Base-by-base conservation (phyloP, 2,329 filamentous ascomycete genomes). In the Calonectria hongkongensis region DNA sequence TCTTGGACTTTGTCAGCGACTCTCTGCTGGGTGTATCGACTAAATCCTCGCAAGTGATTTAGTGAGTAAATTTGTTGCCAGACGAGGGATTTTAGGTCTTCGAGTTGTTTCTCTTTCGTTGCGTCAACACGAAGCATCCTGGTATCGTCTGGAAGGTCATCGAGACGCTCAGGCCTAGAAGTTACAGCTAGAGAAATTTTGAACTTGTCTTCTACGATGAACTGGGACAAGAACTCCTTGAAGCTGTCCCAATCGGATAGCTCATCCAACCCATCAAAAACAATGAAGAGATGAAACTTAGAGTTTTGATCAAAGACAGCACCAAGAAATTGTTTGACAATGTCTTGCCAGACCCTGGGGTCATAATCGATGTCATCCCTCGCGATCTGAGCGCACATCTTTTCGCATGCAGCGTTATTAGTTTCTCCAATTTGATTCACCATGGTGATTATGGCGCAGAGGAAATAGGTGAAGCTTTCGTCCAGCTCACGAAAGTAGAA, bases 401-500 rank as follows among this genome's bases (percentile, higher is more conserved):
- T 65, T 62, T 84, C 81, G 16, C 83, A 83, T 0, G 83, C 76
- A 0, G 72, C 70, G 0, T 72, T 73, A 54, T 81, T 82, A 7
- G 79, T 74, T 21, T 82, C 82, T 0, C 79, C 81, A 2, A 84
- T 75, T 8, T 83, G 83, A 4, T 81, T 77, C 3, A 81, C 75
- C 13, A 81, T 66, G 0, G 77, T 81, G 4, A 79, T 72, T 1
- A 85, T 36, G 1, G 78, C 81, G 18, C 75, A 78, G 3, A 79
- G 15, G 1, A 82, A 74, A 0, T 70, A 73, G 0, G 74, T 76
- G 6, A 81, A 66, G 33, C 78, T 79, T 3, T 76, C 66, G 6
- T 79, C 72, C 18, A 84, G 83, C 48, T 84, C 83, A 1, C 82
- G 81, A 67, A 85, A 85, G 62, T 83, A 85, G 66, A 84, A 86